Evolutionary conservation across 305 asterid species (phyloP).

Genomic region (Petunia hybrid): DNA sequence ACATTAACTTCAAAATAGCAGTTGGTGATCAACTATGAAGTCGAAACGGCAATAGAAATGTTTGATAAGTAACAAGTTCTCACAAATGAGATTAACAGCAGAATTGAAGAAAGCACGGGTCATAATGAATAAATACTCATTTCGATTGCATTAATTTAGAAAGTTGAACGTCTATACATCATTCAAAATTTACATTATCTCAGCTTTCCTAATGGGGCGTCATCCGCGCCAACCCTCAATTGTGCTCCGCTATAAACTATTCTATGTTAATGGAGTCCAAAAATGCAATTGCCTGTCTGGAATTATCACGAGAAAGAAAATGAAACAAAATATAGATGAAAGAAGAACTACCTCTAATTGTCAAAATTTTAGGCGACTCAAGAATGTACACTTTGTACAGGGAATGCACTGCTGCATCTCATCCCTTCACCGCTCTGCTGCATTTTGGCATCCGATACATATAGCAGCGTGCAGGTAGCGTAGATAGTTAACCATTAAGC

Average conservation of each 20-base stretch:
- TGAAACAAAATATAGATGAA: conserved; percentile 1
- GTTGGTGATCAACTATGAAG: background rate
- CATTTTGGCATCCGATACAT: conserved; percentile 39
- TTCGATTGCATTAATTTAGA: conserved; percentile 20
- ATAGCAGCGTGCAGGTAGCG: conserved; percentile 19
- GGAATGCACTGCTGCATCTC: conserved; percentile 32
- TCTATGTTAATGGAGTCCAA: conserved; percentile 32
- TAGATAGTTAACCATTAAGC: conserved; percentile 66
- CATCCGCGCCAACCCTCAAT: conserved; percentile 29
- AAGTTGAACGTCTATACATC: conserved; percentile 67
- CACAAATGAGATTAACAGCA: background rate
- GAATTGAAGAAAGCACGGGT: background rate
- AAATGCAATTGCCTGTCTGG: conserved; percentile 27
- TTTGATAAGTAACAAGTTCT: background rate
- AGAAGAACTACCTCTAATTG: conserved; percentile 47
- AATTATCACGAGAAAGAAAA: conserved; percentile 13
- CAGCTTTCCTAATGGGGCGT: conserved; percentile 37
- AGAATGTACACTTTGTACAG: conserved; percentile 66
- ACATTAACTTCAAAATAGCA: background rate
- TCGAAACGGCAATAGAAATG: background rate
- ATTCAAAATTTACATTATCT: conserved; percentile 61
- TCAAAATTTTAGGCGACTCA: conserved; percentile 61
- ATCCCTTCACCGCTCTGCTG: conserved; percentile 38
- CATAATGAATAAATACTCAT: conserved; percentile 4
- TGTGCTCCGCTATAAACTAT: conserved; percentile 30